A percentile compares a stretch with the other conserved stretches of the same genome.
Conservation (phyloP, 805 yeast species). For the Candida maesae region DNA sequence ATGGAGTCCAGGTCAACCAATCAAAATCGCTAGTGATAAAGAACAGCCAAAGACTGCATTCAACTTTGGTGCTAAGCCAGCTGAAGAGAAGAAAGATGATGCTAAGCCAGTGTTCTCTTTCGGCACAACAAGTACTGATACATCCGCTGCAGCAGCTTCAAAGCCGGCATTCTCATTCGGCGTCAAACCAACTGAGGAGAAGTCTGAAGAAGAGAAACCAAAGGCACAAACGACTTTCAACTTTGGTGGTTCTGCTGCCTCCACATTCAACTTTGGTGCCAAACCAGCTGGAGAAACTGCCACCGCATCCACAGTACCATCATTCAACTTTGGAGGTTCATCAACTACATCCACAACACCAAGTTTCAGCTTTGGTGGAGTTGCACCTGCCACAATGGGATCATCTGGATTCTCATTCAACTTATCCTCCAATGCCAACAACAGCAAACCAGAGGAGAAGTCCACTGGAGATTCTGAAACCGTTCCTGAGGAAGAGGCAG, state of each 20-base stretch:
- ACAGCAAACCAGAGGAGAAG: too few relatives aligned
- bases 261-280: slow-evolving; percentile 8
- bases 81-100: neutral
- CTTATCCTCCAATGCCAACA: too few relatives aligned
- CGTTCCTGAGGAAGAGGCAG: slow-evolving; percentile 42
- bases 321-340: slow-evolving; percentile 10
- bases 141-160: slow-evolving; percentile 1
- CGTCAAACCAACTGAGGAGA: neutral
- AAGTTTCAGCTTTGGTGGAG: slow-evolving; percentile 22
- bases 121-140: neutral
- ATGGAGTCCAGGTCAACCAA: slow-evolving; percentile 25
- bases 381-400: too few relatives aligned
- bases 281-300: slow-evolving; percentile 9
- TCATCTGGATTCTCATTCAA: too few relatives aligned
- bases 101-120: slow-evolving; percentile 7
- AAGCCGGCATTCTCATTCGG: slow-evolving; percentile 6
- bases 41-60: slow-evolving; percentile 18
- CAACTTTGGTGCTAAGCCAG: slow-evolving; percentile 3
- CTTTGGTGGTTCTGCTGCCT: slow-evolving; percentile 25
- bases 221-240: slow-evolving; percentile 22
- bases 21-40: slow-evolving; percentile 11
- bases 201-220: slow-evolving; percentile 1
- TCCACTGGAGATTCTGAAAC: slow-evolving; percentile 30
- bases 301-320: too few relatives aligned
- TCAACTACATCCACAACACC: slow-evolving; percentile 11